Conservation (phyloP, 2,329 filamentous ascomycete species). For the Metarhizium robertsii region DNA sequence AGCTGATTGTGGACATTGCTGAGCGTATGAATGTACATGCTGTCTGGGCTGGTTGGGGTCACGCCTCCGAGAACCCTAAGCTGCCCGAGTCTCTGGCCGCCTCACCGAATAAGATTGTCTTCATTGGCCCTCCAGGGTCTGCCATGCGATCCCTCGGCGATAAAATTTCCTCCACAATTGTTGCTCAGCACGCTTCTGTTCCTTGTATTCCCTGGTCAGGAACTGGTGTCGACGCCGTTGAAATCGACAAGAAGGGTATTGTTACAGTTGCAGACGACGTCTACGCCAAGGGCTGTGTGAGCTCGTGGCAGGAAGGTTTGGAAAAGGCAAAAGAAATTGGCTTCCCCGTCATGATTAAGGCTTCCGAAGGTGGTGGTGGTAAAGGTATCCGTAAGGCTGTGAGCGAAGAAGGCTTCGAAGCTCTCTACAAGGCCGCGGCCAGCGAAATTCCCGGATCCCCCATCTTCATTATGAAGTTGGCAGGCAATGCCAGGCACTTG, state of each 20-base stretch:
- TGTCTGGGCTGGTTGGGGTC: slow-evolving; percentile 98
- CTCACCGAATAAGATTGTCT: slow-evolving; percentile 97
- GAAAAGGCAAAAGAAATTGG: slow-evolving; percentile 81
- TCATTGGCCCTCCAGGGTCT: slow-evolving; percentile 94
- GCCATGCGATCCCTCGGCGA: slow-evolving; percentile 98
- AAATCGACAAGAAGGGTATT: slow-evolving; percentile 71
- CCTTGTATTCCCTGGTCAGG: slow-evolving; percentile 99
- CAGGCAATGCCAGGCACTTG: slow-evolving; percentile 89
- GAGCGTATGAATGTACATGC: slow-evolving; percentile 98
- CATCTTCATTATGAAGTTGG: slow-evolving; percentile 99
- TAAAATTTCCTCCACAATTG: slow-evolving; percentile 99
- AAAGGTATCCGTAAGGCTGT: slow-evolving; percentile 98
- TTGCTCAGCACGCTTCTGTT: slow-evolving; percentile 91
- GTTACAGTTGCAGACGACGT: slow-evolving; percentile 83
- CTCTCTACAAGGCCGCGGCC: slow-evolving; percentile 88
- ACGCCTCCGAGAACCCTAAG: slow-evolving; percentile 97
- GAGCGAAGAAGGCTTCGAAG: slow-evolving; percentile 72
- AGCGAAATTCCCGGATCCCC: slow-evolving; percentile 97
- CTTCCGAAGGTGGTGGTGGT: slow-evolving; percentile 97
- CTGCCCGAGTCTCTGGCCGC: slow-evolving; percentile 92
- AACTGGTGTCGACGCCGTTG: slow-evolving; percentile 76
- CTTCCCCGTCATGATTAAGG: slow-evolving; percentile 99
- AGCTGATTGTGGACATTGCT: slow-evolving; percentile 96
- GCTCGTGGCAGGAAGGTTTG: slow-evolving; percentile 82
- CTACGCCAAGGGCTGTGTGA: slow-evolving; percentile 86